Conservation (phyloP, 2,329 filamentous ascomycete species). For the Microdochium paspali region DNA sequence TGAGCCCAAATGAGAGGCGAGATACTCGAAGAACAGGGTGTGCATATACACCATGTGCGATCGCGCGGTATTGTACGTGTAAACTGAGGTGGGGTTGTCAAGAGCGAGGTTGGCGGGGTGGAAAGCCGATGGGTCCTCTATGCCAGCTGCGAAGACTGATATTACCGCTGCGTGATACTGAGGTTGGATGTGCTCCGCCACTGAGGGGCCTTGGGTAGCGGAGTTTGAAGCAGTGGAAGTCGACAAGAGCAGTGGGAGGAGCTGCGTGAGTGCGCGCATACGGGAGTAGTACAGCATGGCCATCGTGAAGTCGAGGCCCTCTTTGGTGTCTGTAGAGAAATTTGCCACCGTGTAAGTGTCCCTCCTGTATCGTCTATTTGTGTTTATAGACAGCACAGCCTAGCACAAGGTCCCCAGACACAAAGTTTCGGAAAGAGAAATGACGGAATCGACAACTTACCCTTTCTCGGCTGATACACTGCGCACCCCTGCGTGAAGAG, state of each 20-base stretch:
- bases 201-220: not conserved
- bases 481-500: not conserved
- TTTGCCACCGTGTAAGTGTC: too few relatives aligned
- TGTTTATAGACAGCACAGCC: too few relatives aligned
- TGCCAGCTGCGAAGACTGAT: not conserved
- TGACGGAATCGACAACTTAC: not conserved
- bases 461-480: not conserved
- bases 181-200: not conserved
- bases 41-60: not conserved
- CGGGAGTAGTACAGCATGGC: not conserved
- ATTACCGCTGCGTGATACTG: not conserved
- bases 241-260: not conserved
- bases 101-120: not conserved
- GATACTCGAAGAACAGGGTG: not conserved
- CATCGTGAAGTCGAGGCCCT: constrained; percentile 1
- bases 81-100: not conserved
- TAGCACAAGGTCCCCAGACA: too few relatives aligned
- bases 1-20: not conserved
- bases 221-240: not conserved
- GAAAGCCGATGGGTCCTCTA: not conserved
- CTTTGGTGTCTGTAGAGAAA: not conserved
- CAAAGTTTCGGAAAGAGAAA: too few relatives aligned
- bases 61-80: not conserved
- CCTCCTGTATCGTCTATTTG: too few relatives aligned
- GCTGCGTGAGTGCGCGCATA: not conserved